Evolutionary conservation across 2,329 filamentous ascomycete genomes (phyloP).

Genomic region (Lasiodiplodia sp.): DNA sequence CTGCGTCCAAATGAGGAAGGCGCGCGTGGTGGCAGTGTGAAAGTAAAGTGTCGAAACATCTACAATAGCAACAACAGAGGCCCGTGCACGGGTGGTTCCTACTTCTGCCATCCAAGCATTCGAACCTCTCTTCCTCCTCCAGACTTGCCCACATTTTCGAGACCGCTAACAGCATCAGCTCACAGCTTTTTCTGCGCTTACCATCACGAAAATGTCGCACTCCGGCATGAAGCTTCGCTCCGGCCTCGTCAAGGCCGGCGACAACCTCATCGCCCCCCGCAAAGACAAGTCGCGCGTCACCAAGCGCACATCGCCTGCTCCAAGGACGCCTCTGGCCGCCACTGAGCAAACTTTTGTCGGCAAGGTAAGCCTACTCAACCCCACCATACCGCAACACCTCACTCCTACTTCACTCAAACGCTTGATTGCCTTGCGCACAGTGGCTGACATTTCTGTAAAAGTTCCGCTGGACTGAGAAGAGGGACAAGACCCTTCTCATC

Average conservation of each 20-base stretch:
- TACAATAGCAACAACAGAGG: background rate
- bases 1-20: background rate
- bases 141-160: background rate
- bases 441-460: background rate
- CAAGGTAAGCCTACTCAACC: background rate
- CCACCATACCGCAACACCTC: background rate
- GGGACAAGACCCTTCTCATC: constrained; percentile 11
- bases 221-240: background rate
- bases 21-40: background rate
- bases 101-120: background rate
- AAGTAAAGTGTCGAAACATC: background rate
- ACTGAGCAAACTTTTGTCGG: background rate
- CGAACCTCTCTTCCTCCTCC: background rate
- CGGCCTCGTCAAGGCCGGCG: background rate
- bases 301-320: background rate
- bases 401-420: background rate
- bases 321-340: background rate
- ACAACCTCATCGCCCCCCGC: background rate
- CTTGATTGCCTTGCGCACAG: background rate
- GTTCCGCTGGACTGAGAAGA: constrained; percentile 16
- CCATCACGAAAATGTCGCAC: background rate
- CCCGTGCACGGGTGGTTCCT: background rate
- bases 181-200: background rate
- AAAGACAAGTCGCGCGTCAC: constrained; percentile 7
- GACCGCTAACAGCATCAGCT: background rate